These are phyloP conservation scores for Stachybotrys chartarum DNA, from an alignment of 2,329 filamentous ascomycete species.

Conservation along the genomic window DNA sequence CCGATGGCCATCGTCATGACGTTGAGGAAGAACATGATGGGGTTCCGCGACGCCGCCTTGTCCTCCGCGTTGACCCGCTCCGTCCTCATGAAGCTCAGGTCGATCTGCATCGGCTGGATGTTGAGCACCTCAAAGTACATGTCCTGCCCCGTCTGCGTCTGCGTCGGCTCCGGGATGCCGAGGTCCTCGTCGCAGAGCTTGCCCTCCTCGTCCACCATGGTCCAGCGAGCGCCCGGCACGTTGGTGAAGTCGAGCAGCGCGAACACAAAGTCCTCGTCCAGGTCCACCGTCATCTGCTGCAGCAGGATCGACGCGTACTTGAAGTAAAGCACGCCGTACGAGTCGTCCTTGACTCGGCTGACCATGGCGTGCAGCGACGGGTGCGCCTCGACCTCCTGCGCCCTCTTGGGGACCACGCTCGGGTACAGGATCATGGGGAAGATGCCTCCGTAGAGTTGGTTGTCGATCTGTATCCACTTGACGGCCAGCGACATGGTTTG, in stretches of 20 bases:
- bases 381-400: conserved; percentile 92
- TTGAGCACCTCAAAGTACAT: conserved; percentile 98
- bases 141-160: conserved; percentile 79
- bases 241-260: conserved; percentile 92
- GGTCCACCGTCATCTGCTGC: conserved; percentile 96
- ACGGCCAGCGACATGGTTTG: conserved; percentile 86
- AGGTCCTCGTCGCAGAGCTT: conserved; percentile 83
- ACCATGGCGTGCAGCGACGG: conserved; percentile 89
- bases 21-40: conserved; percentile 98
- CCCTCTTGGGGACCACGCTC: conserved; percentile 94
- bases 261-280: conserved; percentile 98
- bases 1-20: conserved; percentile 99
- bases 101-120: conserved; percentile 95
- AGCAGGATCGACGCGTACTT: conserved; percentile 93
- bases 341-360: conserved; percentile 94
- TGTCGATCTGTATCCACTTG: conserved; percentile 99
- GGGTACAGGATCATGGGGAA: conserved; percentile 97
- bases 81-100: conserved; percentile 93
- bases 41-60: conserved; percentile 82
- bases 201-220: conserved; percentile 60
- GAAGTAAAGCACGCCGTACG: conserved; percentile 95
- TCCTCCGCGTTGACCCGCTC: conserved; percentile 96
- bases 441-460: conserved; percentile 95
- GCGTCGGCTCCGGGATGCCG: conserved; percentile 85
- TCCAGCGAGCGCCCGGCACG: conserved; percentile 82